Percentiles rank a stretch among this genome's conserved stretches.
phyloP scores from a whole-genome alignment of 202 grass and related monocot species.

The Zoysia matrella region DNA sequence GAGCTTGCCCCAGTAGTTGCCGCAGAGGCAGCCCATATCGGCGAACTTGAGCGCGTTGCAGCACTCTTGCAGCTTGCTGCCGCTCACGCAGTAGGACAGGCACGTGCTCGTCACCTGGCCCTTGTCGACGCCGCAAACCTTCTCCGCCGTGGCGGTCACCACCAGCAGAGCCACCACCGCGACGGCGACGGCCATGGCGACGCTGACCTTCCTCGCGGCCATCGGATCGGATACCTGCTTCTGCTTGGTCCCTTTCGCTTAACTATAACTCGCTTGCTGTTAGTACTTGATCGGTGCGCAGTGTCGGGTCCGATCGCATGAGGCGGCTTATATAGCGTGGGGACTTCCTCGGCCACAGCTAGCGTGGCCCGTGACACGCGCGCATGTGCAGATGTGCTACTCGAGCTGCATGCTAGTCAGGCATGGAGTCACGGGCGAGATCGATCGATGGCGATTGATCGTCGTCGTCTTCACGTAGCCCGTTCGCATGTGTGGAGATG shows the following conservation, averaged over 20 bases:
- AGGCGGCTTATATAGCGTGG: neutral
- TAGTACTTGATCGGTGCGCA: neutral
- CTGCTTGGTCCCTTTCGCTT: no score
- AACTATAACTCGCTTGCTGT: no score
- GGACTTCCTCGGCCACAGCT: neutral
- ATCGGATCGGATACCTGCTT: neutral
- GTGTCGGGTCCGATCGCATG: neutral
- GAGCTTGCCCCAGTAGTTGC: neutral
- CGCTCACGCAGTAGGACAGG: neutral
- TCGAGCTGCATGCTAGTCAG: neutral
- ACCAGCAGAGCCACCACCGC: neutral
- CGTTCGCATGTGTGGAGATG: no score
- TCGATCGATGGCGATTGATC: no score
- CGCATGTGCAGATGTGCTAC: neutral
- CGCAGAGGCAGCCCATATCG: neutral
- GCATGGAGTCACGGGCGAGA: neutral
- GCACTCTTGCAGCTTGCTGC: neutral
- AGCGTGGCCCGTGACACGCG: neutral
- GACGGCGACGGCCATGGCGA: neutral
- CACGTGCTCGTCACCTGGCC: neutral
- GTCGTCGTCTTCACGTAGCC: no score
- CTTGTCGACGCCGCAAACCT: neutral
- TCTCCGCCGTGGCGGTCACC: neutral
- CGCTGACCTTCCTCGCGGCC: slow-evolving; percentile 15
- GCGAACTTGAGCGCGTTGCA: neutral